Base-by-base conservation (phyloP, 2,329 filamentous ascomycete genomes). In the Cercospora sojina region DNA sequence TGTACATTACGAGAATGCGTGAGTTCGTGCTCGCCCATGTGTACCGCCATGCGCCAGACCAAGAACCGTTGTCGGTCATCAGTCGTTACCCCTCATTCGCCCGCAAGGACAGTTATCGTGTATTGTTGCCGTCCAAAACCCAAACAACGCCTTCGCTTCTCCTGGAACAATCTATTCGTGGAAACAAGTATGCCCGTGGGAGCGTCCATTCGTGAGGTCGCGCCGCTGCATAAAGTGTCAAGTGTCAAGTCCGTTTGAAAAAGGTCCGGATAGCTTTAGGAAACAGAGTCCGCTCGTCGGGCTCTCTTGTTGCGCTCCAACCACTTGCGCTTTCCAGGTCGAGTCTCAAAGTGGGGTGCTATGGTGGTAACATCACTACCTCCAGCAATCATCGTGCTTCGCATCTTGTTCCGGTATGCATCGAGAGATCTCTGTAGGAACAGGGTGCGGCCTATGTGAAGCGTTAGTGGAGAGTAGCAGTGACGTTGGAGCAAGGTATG, bases 391-490 rank as follows among this genome's bases (percentile, higher is more conserved):
- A 96, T 93, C 64, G 90, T 91, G 71, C 86, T 89, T 70, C 91
- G 88, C 78, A 93, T 95, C 83, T 96, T 97, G 78, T 92, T 94
- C 68, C 94, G 90, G 79, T 97, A 97, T 68, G 91, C 92, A 79
- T 98, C 94, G 79, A 98, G 93, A 96, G 73, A 73, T 60, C 67
- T 65, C 47, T 70, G 70, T 16, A 72, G 63, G 65, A 72, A 69
- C 20, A 71, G 63, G 10, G 70, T 72, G 27, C 67, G 68, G 12
- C 70, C 68, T 70, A 60, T 71, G 18, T 16, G 43, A n/a, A 43
- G 16, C 32, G 23, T 71, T 59, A 72, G 67, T 59, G 35, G 47
- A 32, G 5, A 27, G 23, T 18, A n/a, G 5, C 29, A 23, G 55
- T 68, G 64, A 64, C 53, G 59, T 66, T 66, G 63, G 59, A 49